Evolutionary conservation across 306 rosid genomes (phyloP).

Genomic region (Ceratonia siliqua): DNA sequence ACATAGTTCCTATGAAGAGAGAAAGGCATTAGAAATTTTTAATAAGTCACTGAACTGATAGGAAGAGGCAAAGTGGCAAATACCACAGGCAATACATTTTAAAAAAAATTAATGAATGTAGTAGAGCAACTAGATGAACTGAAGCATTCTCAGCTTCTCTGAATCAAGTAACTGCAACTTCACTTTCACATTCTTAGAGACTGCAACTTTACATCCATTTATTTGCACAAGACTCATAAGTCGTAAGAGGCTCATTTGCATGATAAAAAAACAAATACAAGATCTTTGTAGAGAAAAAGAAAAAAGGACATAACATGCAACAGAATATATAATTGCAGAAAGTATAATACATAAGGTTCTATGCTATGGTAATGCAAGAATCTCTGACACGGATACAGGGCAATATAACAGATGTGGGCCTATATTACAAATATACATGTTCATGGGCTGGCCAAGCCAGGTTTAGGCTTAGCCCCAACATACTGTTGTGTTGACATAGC

Average conservation of each 20-base stretch:
- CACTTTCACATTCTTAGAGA: not conserved
- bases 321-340: not conserved
- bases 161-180: slow-evolving; percentile 17
- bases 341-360: slow-evolving; percentile 5
- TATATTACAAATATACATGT: not conserved
- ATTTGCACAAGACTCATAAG: not conserved
- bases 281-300: not conserved
- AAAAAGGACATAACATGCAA: slow-evolving; percentile 9
- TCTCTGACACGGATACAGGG: not conserved
- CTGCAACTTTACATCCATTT: slow-evolving; percentile 3
- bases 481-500: no score
- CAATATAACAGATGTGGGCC: not conserved
- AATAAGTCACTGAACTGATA: slow-evolving; percentile 14
- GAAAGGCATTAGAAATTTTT: slow-evolving; percentile 30
- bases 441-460: no score
- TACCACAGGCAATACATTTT: not conserved
- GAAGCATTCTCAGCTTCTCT: slow-evolving; percentile 10
- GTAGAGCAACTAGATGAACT: not conserved
- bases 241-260: slow-evolving; percentile 10
- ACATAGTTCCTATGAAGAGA: slow-evolving; percentile 64
- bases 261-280: not conserved
- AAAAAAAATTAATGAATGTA: not conserved
- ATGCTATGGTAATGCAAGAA: not conserved
- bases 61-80: slow-evolving; percentile 6
- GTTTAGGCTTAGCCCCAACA: no score